Percentiles rank a stretch among this genome's conserved stretches.
Evolutionary conservation across 495 filamentous ascomycete genomes (phyloP).

Genomic region (Penicillium cinerascens): DNA sequence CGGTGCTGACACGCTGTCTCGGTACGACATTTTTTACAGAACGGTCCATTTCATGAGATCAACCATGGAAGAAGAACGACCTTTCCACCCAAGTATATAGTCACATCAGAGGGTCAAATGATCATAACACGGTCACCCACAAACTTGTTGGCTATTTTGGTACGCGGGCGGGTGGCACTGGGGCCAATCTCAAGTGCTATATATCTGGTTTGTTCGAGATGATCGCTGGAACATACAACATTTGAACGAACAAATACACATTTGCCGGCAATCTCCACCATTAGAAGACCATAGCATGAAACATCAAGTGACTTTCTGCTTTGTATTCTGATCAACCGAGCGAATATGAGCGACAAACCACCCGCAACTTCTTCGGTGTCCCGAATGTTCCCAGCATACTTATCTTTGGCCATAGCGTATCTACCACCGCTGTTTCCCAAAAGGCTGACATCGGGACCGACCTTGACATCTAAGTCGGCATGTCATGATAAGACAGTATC

Average conservation of each 20-base stretch:
- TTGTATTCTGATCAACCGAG: background rate
- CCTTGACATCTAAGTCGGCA: background rate
- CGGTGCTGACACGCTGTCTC: background rate
- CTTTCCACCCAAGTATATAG: background rate
- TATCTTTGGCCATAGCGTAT: background rate
- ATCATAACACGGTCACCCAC: background rate
- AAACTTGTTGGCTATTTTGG: background rate
- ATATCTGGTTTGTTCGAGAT: too few species aligned
- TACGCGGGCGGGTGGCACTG: background rate
- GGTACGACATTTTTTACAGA: background rate
- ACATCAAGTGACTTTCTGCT: background rate
- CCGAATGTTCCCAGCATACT: background rate
- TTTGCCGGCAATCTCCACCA: too few species aligned
- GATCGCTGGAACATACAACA: background rate
- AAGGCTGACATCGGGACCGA: background rate
- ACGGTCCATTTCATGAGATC: background rate
- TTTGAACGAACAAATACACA: too few species aligned
- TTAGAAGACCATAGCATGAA: background rate
- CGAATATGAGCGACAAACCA: background rate
- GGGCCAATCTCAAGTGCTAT: too few species aligned
- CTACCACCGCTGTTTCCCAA: background rate
- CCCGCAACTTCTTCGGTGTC: background rate
- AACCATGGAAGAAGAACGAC: background rate
- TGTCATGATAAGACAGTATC: background rate
- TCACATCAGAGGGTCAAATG: background rate